phyloP scores from a whole-genome alignment of 495 filamentous ascomycete species.

The Peziza echinospora region DNA sequence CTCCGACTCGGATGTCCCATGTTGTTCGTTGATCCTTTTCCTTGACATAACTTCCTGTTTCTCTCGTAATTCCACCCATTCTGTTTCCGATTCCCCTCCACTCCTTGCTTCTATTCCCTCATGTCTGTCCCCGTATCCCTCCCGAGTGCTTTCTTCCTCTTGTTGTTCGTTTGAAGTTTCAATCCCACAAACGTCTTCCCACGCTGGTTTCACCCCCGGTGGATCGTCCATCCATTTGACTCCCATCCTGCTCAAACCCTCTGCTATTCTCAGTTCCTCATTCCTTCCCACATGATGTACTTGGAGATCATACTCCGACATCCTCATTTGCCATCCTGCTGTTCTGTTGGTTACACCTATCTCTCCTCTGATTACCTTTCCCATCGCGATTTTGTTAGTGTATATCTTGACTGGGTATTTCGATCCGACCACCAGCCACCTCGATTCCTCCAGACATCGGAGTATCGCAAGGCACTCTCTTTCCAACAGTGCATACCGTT shows the following conservation, averaged over 20 bases:
- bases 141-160: no score
- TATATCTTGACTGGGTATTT: neutral
- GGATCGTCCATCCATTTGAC: no score
- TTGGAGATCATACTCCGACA: neutral
- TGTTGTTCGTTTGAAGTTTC: no score
- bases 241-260: neutral
- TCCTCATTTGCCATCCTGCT: neutral
- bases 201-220: no score
- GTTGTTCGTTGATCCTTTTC: no score
- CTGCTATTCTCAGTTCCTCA: neutral
- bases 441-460: neutral
- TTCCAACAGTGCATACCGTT: neutral
- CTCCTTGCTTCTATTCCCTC: no score
- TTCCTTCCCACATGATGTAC: neutral
- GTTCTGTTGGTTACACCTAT: neutral
- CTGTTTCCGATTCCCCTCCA: no score
- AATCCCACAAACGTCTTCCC: no score
- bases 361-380: neutral
- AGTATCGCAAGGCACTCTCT: conserved; percentile 1
- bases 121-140: no score
- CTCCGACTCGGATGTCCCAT: no score
- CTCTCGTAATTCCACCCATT: no score
- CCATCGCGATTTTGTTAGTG: neutral
- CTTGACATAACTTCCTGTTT: no score
- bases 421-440: neutral